These are phyloP conservation scores for Hippophae rhamnoides DNA, from an alignment of 306 rosid species.

Conservation along the genomic window DNA sequence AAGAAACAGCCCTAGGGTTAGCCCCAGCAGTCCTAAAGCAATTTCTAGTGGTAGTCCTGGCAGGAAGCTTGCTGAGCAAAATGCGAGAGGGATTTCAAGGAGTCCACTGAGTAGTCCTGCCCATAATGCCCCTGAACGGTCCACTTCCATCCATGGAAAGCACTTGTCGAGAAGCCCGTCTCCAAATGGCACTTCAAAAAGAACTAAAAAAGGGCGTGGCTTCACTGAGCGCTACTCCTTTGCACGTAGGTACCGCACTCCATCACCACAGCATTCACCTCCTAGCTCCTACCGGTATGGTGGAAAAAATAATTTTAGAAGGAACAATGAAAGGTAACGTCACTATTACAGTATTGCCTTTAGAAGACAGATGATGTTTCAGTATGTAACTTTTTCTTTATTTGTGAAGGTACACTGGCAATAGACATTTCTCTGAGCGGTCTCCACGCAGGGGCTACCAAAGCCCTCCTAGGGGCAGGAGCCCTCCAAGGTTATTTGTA, in stretches of 20 bases:
- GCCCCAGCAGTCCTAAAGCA: constrained; percentile 35
- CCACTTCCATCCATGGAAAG: constrained; percentile 35
- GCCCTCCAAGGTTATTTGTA: constrained; percentile 56
- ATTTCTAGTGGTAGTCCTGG: constrained; percentile 28
- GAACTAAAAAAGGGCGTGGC: constrained; percentile 92
- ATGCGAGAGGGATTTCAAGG: constrained; percentile 20
- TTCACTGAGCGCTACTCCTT: constrained; percentile 80
- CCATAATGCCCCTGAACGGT: constrained; percentile 34
- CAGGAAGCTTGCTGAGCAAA: constrained; percentile 31
- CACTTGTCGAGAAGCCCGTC: constrained; percentile 62
- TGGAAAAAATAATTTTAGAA: constrained; percentile 48
- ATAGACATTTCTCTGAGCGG: constrained; percentile 49
- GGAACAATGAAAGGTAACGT: constrained; percentile 65
- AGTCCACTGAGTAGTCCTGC: constrained; percentile 36
- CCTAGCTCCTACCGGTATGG: constrained; percentile 36
- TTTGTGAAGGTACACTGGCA: constrained; percentile 55
- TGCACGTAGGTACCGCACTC: constrained; percentile 89
- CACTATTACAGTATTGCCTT: constrained; percentile 1
- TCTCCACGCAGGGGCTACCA: constrained; percentile 51
- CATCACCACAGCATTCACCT: constrained; percentile 65
- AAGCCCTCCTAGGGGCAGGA: constrained; percentile 64
- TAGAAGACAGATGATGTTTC: not conserved
- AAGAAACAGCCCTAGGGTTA: constrained; percentile 25
- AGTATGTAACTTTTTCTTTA: constrained; percentile 21
- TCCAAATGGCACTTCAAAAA: constrained; percentile 73